phyloP scores from a whole-genome alignment of 2,329 filamentous ascomycete genomes.

The Beauveria scarabaeidicola region DNA sequence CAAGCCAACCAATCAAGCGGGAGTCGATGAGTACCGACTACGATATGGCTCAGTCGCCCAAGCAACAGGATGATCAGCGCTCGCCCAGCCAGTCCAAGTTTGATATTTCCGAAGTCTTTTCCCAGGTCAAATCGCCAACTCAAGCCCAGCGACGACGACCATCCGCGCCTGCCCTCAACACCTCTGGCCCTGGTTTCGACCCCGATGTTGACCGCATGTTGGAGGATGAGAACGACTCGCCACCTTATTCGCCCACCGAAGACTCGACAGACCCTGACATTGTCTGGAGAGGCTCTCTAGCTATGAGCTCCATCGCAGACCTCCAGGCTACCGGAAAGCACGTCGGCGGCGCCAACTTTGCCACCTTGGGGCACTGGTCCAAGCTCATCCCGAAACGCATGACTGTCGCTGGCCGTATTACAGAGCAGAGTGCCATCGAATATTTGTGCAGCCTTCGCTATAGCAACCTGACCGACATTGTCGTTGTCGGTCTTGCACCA shows the following conservation, averaged over 20 bases:
- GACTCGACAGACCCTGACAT: conserved; percentile 58
- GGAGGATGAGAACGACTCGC: conserved; percentile 70
- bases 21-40: conserved; percentile 24
- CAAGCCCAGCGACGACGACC: conserved; percentile 37
- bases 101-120: conserved; percentile 80
- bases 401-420: conserved; percentile 70
- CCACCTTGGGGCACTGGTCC: conserved; percentile 57
- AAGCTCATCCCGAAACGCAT: conserved; percentile 64
- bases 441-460: conserved; percentile 85
- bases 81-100: conserved; percentile 55
- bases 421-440: conserved; percentile 73
- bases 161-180: conserved; percentile 37
- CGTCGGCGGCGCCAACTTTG: conserved; percentile 73
- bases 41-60: conserved; percentile 25
- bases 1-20: conserved; percentile 22
- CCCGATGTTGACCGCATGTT: conserved; percentile 85
- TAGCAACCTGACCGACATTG: conserved; percentile 72
- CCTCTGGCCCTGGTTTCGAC: conserved; percentile 60
- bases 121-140: conserved; percentile 69
- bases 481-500: conserved; percentile 65
- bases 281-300: conserved; percentile 68
- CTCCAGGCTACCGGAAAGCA: conserved; percentile 73
- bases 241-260: conserved; percentile 76
- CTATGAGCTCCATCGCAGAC: conserved; percentile 69
- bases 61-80: conserved; percentile 38